Percentiles rank a stretch among this genome's conserved stretches.
Evolutionary conservation across 768 basidiomycete genomes (phyloP).

Genomic region (Termitomyces sp.): DNA sequence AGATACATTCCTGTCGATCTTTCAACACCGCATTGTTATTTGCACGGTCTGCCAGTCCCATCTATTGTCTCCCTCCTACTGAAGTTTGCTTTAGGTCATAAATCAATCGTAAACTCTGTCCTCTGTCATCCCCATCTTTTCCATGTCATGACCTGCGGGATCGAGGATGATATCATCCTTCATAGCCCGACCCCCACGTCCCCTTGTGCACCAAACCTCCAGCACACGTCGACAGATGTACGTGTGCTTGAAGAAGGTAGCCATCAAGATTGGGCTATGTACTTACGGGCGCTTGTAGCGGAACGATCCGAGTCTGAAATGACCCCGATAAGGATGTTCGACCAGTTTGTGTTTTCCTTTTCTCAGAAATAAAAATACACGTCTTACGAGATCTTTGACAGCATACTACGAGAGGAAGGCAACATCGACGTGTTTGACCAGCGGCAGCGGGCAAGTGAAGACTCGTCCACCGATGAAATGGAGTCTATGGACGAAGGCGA

Average conservation of each 20-base stretch:
- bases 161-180: slow-evolving; percentile 66
- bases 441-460: slow-evolving; percentile 33
- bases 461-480: slow-evolving; percentile 28
- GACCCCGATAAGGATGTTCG: slow-evolving; percentile 63
- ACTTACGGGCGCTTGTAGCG: slow-evolving; percentile 32
- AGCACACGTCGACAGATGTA: slow-evolving; percentile 42
- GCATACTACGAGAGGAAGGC: slow-evolving; percentile 60
- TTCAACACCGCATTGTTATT: slow-evolving; percentile 55
- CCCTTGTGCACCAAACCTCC: slow-evolving; percentile 51
- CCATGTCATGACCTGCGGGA: slow-evolving; percentile 65
- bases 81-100: slow-evolving; percentile 47
- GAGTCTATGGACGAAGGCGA: slow-evolving; percentile 22
- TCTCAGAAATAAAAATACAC: neutral
- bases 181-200: slow-evolving; percentile 62
- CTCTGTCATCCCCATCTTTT: slow-evolving; percentile 71
- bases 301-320: slow-evolving; percentile 27
- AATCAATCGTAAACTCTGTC: slow-evolving; percentile 74
- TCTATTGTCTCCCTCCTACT: neutral
- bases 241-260: slow-evolving; percentile 38
- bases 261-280: slow-evolving; percentile 31
- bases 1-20: slow-evolving; percentile 61
- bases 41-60: slow-evolving; percentile 45
- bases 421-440: slow-evolving; percentile 50
- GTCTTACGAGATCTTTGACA: slow-evolving; percentile 21
- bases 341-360: slow-evolving; percentile 44